phyloP scores from a whole-genome alignment of 495 filamentous ascomycete species.

The Xylaria telfairii region DNA sequence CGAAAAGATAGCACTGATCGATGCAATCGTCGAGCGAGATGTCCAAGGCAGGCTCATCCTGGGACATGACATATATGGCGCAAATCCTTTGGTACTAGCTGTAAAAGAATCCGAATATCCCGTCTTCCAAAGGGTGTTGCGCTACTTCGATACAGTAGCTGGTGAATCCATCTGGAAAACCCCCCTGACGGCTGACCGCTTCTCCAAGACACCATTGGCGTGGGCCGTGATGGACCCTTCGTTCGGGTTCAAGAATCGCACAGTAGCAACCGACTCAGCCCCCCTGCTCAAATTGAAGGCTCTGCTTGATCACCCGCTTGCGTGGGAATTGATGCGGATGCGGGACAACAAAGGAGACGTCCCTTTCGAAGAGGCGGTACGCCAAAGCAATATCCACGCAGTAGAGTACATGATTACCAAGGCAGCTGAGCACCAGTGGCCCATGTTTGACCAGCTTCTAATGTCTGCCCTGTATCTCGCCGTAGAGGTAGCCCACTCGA shows the following conservation, averaged over 20 bases:
- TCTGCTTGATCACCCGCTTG: conserved; percentile 27
- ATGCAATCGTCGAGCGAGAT: conserved; percentile 32
- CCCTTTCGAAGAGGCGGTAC: conserved; percentile 31
- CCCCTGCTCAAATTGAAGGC: conserved; percentile 29
- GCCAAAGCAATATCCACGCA: conserved; percentile 30
- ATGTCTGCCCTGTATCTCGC: not conserved
- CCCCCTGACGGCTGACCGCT: conserved; percentile 18
- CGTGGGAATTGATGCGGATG: conserved; percentile 16
- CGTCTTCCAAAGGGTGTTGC: not conserved
- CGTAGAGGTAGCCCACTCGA: not conserved
- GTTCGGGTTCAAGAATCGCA: conserved; percentile 24
- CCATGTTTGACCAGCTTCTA: not conserved
- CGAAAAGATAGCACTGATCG: conserved; percentile 28
- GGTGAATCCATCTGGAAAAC: not conserved
- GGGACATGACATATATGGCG: not conserved
- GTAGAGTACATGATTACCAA: not conserved
- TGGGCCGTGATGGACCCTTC: conserved; percentile 29
- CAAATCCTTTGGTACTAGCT: not conserved
- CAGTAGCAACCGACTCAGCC: conserved; percentile 22
- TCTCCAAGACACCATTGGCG: conserved; percentile 26
- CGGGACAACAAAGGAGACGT: conserved; percentile 28
- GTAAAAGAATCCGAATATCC: not conserved
- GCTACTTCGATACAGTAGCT: not conserved
- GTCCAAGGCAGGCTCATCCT: conserved; percentile 20
- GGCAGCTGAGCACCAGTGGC: not conserved